Conservation (phyloP, 371 early-diverging fungal species). For the Actinomortierella wolfii region DNA sequence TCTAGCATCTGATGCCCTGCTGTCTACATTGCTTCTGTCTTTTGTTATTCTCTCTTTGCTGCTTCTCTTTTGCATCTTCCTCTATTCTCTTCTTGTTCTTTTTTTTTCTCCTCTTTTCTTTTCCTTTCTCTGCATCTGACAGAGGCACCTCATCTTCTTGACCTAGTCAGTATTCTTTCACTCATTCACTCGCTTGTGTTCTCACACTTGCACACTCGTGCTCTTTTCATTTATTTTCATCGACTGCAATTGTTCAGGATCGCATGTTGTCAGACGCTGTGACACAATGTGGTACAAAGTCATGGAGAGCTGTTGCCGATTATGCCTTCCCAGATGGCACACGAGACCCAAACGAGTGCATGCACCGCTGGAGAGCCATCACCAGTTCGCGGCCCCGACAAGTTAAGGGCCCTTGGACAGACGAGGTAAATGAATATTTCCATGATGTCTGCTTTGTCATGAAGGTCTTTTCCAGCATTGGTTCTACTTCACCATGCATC, state of each 20-base stretch:
- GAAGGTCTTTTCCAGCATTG: background rate
- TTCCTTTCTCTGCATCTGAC: background rate
- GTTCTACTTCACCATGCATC: background rate
- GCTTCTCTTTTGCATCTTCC: background rate
- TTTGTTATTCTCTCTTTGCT: too few relatives aligned
- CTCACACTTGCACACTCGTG: too few relatives aligned
- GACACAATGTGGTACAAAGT: constrained; percentile 20
- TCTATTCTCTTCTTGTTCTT: background rate
- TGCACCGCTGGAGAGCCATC: constrained; percentile 39
- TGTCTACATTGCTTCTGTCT: too few relatives aligned
- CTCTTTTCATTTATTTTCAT: too few relatives aligned
- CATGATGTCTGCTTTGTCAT: too few relatives aligned
- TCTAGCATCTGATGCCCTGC: too few relatives aligned
- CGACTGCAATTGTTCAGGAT: constrained; percentile 7
- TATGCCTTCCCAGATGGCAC: constrained; percentile 41
- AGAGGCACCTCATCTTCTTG: too few relatives aligned
- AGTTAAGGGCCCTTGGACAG: constrained; percentile 49
- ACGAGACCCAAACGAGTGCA: constrained; percentile 32
- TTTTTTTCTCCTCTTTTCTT: background rate
- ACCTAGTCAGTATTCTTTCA: too few relatives aligned
- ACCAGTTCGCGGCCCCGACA: constrained; percentile 25
- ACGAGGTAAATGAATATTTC: constrained; percentile 12
- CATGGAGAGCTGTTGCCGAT: constrained; percentile 33
- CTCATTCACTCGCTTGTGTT: too few relatives aligned
- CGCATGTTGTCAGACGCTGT: constrained; percentile 28